Evolutionary conservation across 2,329 filamentous ascomycete species (phyloP), one percentile per base, ranked within the genome.

Genomic region (Cladosporium velox): DNA sequence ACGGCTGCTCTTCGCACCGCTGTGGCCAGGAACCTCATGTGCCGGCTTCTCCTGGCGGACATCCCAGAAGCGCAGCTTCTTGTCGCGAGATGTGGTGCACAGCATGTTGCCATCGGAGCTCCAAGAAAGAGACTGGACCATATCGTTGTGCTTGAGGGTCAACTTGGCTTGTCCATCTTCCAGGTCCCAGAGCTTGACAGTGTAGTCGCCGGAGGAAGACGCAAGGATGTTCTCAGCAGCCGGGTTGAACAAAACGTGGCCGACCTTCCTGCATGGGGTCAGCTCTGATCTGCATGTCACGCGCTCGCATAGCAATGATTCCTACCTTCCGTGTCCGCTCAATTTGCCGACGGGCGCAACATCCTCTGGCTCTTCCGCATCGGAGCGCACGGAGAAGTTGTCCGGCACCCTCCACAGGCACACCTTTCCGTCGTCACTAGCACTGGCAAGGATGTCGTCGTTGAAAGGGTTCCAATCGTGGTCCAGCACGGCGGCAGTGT

Each of bases 391-490:
- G 3, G 90, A 90, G 78, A 98, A 98, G 79, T 87, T 87, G 72
- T 96, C 84, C 11, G 95, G 95, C 49, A 99, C 94, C 82, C 93
- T 87, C 94, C 95, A 99, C 75, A 99, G 86, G 77, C 96, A 96
- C 73, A 98, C 86, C 85, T 97, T 98, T 78, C 91, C 94, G 80
- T 99, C 95, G 77, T 99, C 95, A 62, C 94, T 97, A 67, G 91
- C 93, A 59, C 95, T 99, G 21, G 94, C 92, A 76, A 99, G 89
- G 73, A 99, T 81, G 68, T 87, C 89, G 79, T 99, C 94, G 82
- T 99, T 93, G 84, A 98, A 98, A 26, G 95, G 95, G 79, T 93
- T 94, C 94, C 94, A 99, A 84, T 99, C 95, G 71, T 94, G 98
- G 80, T 99, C 95, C 76, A 99, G 87, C 61, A 99, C 95, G 67